These are phyloP conservation scores for Sporisorium scitamineum DNA, from an alignment of 1,284 basidiomycete species.

Conservation along the genomic window DNA sequence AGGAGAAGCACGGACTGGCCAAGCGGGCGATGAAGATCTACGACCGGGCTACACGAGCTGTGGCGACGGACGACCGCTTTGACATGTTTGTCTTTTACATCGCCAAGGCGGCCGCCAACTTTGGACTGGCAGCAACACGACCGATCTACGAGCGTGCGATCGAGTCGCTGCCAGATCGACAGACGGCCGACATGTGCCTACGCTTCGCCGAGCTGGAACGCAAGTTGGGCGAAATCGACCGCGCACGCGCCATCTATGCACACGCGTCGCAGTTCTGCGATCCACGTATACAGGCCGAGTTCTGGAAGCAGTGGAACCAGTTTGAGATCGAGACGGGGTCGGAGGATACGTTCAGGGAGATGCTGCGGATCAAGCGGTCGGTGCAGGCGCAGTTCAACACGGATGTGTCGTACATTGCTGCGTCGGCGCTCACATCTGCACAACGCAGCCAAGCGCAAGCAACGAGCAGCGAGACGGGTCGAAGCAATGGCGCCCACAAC, in stretches of 20 bases:
- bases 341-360: slow-evolving; percentile 98
- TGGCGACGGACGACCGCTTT: slow-evolving; percentile 90
- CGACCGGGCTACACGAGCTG: slow-evolving; percentile 87
- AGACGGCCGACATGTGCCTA: slow-evolving; percentile 97
- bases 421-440: slow-evolving; percentile 56
- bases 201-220: slow-evolving; percentile 95
- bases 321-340: slow-evolving; percentile 97
- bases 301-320: slow-evolving; percentile 96
- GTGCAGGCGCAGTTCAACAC: slow-evolving; percentile 99
- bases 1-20: slow-evolving; percentile 93
- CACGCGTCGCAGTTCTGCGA: slow-evolving; percentile 99
- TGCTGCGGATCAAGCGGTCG: slow-evolving; percentile 95
- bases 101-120: slow-evolving; percentile 91
- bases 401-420: slow-evolving; percentile 75
- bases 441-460: slow-evolving; percentile 34
- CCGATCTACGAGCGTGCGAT: slow-evolving; percentile 98
- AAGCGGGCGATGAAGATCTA: slow-evolving; percentile 97
- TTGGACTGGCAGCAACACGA: slow-evolving; percentile 93
- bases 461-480: slow-evolving; percentile 6
- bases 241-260: slow-evolving; percentile 93
- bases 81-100: slow-evolving; percentile 99
- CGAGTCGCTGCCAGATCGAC: slow-evolving; percentile 88
- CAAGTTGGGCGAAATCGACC: slow-evolving; percentile 98
- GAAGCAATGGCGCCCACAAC: slow-evolving; percentile 67
- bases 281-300: slow-evolving; percentile 83